Percentiles rank a stretch among this genome's conserved stretches.
These are phyloP conservation scores for Myxozyma udenii DNA, from an alignment of 805 yeast genomes.

Conservation along the genomic window DNA sequence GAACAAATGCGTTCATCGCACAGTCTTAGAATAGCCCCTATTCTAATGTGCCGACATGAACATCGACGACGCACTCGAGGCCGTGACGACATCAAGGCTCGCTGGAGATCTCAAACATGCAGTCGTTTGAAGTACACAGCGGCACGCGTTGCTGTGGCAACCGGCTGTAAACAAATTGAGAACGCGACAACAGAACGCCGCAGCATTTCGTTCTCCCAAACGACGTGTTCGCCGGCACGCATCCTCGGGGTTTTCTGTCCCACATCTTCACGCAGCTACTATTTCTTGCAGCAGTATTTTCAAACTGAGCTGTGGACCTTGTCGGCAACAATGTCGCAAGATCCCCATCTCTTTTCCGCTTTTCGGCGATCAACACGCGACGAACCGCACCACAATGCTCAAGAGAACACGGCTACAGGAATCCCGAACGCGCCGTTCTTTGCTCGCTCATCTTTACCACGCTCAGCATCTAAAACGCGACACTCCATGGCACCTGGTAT, in stretches of 20 bases:
- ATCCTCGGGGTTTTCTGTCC: background rate
- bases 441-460: slow-evolving; percentile 14
- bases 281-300: background rate
- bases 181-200: background rate
- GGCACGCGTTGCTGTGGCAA: slow-evolving; percentile 5
- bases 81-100: too few species aligned
- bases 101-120: too few species aligned
- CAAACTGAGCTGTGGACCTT: background rate
- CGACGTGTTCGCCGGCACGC: slow-evolving; percentile 2
- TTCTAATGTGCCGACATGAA: too few species aligned
- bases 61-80: too few species aligned
- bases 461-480: slow-evolving; percentile 9
- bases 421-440: slow-evolving; percentile 12
- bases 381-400: background rate
- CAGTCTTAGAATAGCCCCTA: too few species aligned
- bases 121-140: too few species aligned
- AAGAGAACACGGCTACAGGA: slow-evolving; percentile 11
- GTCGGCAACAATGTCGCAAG: slow-evolving; percentile 22
- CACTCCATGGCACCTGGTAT: slow-evolving; percentile 19
- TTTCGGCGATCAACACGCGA: slow-evolving; percentile 24
- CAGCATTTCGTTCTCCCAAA: background rate
- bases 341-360: slow-evolving; percentile 26
- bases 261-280: background rate
- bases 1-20: too few species aligned
- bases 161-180: background rate